Conservation (phyloP, 257 asterid species). For the Nicotiana attenuata region DNA sequence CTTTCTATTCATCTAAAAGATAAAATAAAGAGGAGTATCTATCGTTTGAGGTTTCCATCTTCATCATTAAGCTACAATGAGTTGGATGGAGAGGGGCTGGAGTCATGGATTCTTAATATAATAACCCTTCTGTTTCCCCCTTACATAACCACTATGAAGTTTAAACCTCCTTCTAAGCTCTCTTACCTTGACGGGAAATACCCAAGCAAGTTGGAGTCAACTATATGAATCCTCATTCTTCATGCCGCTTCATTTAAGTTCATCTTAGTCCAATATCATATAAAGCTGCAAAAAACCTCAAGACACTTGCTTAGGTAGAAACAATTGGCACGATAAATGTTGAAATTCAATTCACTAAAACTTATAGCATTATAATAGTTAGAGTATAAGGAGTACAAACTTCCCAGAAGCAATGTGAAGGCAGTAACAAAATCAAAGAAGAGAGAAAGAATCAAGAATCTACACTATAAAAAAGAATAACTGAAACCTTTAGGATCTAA, state of each 20-base stretch:
- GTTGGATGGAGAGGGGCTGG: too few species aligned
- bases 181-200: too few species aligned
- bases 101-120: too few species aligned
- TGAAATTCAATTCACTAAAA: background rate
- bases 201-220: too few species aligned
- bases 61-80: too few species aligned
- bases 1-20: too few species aligned
- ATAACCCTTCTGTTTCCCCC: too few species aligned
- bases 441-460: background rate
- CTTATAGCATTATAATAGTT: background rate
- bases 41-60: too few species aligned
- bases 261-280: background rate
- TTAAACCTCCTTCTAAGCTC: too few species aligned
- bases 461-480: background rate
- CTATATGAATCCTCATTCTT: too few species aligned
- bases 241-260: background rate
- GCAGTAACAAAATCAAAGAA: background rate
- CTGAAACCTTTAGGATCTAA: background rate
- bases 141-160: too few species aligned
- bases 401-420: background rate
- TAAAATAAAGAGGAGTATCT: too few species aligned
- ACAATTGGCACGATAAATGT: background rate
- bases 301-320: background rate
- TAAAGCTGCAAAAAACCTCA: background rate
- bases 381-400: background rate